Base-by-base conservation (phyloP, 768 basidiomycete genomes). In the Hericium rajendrae region DNA sequence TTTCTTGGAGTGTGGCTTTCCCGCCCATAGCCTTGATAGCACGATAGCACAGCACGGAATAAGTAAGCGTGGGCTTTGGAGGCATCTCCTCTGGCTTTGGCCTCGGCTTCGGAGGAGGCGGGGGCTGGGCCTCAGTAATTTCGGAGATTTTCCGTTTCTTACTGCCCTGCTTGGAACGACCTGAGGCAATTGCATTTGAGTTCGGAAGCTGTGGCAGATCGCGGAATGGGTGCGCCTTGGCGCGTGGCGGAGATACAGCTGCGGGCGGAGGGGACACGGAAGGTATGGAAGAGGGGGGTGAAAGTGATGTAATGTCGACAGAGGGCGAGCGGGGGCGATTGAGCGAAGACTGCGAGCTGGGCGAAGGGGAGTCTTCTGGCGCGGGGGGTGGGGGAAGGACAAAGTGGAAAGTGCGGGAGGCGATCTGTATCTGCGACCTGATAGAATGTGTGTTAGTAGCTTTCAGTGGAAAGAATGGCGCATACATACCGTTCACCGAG, bases 371-470 rank as follows among this genome's bases (percentile, higher is more conserved):
- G 67, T 90, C 86, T 67, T 90, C 88, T 43, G 86, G 85, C 6
- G 81, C 80, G 38, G 85, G 81, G 0, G 89, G 85, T 1, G 94
- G 94, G 38, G 97, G 97, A 13, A 99, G 84, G 56, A 97, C 85
- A 67, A 99, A 99, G 69, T 93, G 87, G 72, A 99, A 99, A 24
- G 91, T 93, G 58, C 95, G 86, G 28, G 95, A 94, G 20, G 95
- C 91, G 66, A 99, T 98, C 76, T 97, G 94, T 59, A 97, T 91
- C 73, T 91, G 90, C 56, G 94, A 93, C 68, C 94, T 94, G 66
- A 2, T 37, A 60, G 57, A 56, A 46, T 52, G 57, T 50, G 24
- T 53, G 65, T 51, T 20, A 67, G 28, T 65, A 40, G 66, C 60
- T 51, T 41, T 52, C 62, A 50, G 8, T 40, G 22, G 32, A 49